Evolutionary conservation across 331 rosid genomes (phyloP).

Genomic region (Acacia pycnantha): DNA sequence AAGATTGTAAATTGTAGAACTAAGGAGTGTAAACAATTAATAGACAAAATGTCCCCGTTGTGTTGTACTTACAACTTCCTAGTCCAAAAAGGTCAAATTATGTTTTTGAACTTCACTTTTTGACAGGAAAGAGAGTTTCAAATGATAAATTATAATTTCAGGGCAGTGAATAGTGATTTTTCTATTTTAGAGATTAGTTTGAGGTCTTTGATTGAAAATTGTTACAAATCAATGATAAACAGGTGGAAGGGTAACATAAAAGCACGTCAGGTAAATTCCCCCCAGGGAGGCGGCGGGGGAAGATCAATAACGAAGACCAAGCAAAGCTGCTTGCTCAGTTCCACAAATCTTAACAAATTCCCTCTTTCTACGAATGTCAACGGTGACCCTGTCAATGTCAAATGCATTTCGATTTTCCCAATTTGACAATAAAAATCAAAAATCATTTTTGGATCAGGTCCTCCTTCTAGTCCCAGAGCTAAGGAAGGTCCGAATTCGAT

Average conservation of each 20-base stretch:
- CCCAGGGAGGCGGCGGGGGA: too few relatives aligned
- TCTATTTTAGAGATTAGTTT: background rate
- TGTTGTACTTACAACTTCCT: background rate
- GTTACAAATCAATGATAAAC: background rate
- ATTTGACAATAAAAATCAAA: background rate
- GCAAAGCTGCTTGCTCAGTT: background rate
- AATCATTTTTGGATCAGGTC: slow-evolving; percentile 19
- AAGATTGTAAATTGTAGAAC: background rate
- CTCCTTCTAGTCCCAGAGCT: background rate
- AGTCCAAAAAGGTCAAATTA: background rate
- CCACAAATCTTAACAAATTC: slow-evolving; percentile 22
- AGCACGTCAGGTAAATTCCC: background rate
- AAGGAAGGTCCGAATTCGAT: background rate
- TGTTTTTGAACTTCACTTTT: background rate
- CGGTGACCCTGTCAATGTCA: slow-evolving; percentile 16
- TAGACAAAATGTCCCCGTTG: background rate
- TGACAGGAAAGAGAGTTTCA: slow-evolving; percentile 18
- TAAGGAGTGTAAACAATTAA: background rate
- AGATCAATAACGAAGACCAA: background rate
- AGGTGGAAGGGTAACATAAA: background rate
- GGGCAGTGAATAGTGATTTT: background rate
- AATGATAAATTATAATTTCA: background rate
- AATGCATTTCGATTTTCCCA: slow-evolving; percentile 9
- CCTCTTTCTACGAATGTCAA: slow-evolving; percentile 18
- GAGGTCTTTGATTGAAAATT: background rate